Evolutionary conservation across 345 rosid species (phyloP).

Genomic region (Diplotaxis tenuifolia): DNA sequence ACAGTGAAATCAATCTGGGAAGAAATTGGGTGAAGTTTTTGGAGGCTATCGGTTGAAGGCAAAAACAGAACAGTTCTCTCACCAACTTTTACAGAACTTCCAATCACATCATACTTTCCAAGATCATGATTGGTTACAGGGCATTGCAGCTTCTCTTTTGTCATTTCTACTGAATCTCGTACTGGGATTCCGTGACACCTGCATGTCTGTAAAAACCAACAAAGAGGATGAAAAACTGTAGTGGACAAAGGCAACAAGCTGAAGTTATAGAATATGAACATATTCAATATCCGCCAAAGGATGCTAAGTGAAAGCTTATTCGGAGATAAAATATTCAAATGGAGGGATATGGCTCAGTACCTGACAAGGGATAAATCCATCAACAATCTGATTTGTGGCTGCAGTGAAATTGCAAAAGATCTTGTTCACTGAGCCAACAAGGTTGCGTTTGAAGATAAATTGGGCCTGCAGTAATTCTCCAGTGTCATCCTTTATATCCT

Average conservation of each 20-base stretch:
- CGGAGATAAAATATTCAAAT: background rate
- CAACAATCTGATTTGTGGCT: conserved; percentile 49
- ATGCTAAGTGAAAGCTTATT: conserved; percentile 1
- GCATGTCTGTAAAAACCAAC: conserved; percentile 55
- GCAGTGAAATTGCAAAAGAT: conserved; percentile 61
- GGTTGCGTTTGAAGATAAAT: conserved; percentile 54
- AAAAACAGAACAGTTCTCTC: conserved; percentile 52
- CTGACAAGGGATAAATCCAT: conserved; percentile 60
- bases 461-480: conserved; percentile 66
- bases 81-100: conserved; percentile 65
- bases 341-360: conserved; percentile 40
- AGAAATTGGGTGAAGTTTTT: conserved; percentile 49
- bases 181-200: conserved; percentile 68
- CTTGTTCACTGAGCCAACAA: conserved; percentile 60
- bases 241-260: conserved; percentile 14
- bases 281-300: background rate
- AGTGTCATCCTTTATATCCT: conserved; percentile 64
- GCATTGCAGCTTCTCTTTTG: conserved; percentile 46
- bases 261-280: background rate
- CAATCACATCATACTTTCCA: conserved; percentile 47
- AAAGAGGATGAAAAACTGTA: conserved; percentile 12
- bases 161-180: conserved; percentile 32
- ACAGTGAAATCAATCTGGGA: conserved; percentile 55
- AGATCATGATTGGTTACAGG: conserved; percentile 51
- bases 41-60: conserved; percentile 52